Evolutionary conservation across 2,329 filamentous ascomycete species (phyloP).

Genomic region (Colletotrichum simmondsii): DNA sequence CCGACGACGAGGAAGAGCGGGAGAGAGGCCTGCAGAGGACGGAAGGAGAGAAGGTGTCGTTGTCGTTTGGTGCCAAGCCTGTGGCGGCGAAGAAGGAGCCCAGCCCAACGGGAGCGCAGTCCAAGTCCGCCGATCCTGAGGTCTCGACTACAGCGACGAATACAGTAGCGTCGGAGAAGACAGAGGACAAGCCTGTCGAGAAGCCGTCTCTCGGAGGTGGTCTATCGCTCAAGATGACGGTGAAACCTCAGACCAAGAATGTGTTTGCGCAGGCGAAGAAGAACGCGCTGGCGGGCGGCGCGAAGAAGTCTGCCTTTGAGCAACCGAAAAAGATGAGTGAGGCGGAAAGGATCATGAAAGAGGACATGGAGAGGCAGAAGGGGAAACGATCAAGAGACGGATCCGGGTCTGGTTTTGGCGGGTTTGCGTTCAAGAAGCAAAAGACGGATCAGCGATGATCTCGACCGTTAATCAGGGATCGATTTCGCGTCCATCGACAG

Average conservation of each 20-base stretch:
- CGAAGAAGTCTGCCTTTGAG: constrained; percentile 71
- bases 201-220: constrained; percentile 39
- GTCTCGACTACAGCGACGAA: constrained; percentile 32
- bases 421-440: constrained; percentile 63
- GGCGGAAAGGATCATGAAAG: constrained; percentile 88
- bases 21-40: constrained; percentile 66
- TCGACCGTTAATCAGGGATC: neutral
- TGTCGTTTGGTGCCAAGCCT: constrained; percentile 70
- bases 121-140: constrained; percentile 37
- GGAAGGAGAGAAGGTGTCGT: constrained; percentile 80
- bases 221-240: constrained; percentile 73
- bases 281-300: constrained; percentile 70
- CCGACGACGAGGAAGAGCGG: constrained; percentile 51
- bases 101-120: constrained; percentile 26
- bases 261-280: constrained; percentile 77
- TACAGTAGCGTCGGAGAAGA: constrained; percentile 33
- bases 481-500: neutral
- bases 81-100: constrained; percentile 34
- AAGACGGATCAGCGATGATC: constrained; percentile 43
- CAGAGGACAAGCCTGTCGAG: constrained; percentile 26
- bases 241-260: constrained; percentile 78
- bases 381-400: constrained; percentile 69
- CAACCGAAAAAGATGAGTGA: constrained; percentile 88
- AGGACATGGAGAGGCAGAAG: constrained; percentile 81
- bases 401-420: constrained; percentile 51